Base-by-base conservation (phyloP, 768 basidiomycete genomes). In the Glaciozyma martinii region DNA sequence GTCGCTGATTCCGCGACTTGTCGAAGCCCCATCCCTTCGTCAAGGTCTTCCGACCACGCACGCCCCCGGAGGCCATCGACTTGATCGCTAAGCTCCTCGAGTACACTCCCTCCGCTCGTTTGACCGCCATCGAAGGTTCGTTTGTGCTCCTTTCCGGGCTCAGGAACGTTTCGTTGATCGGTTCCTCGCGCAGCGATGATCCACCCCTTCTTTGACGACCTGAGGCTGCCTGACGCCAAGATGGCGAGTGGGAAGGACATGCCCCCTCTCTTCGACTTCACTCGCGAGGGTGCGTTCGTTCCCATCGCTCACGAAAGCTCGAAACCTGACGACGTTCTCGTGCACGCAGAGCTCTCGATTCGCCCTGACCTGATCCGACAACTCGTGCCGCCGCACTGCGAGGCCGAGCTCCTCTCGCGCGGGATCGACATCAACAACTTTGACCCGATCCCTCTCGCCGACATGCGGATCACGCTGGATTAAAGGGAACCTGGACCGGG, bases 211-310 rank as follows among this genome's bases (percentile, higher is more conserved):
- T 99, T 99, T 77, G 93, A 98, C 75, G 95, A 99, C 78, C 78
- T 99, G 72, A 85, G 90, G 68, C 82, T 82, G 50, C 89, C 93
- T 75, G 91, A 90, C 0, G 88, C 89, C 53, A 84, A 86, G 78
- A 90, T 99, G 90, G 92, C 93, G 12, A 95, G 93, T 71, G 93
- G 95, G 67, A 93, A 90, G 77, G 90, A 94, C 59, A 90, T 97
- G 78, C 95, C 95, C 3, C 82, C 83, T 42, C 79, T 99, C 70
- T 98, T 99, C 78, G 84, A 99, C 80, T 97, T 95, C 76, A 90
- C 92, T 62, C 85, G 88, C 68, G 94, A 95, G 80, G 90, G 91
- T 91, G 71, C 79, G 89, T 80, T 16, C 25, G 7, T 19, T 50
- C 44, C 19, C 18, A 15, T 10, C 43, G 10, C 42, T 8, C 16